These are phyloP conservation scores for Stagonosporopsis chrysanthemi DNA, from an alignment of 2,329 filamentous ascomycete genomes.

Conservation along the genomic window DNA sequence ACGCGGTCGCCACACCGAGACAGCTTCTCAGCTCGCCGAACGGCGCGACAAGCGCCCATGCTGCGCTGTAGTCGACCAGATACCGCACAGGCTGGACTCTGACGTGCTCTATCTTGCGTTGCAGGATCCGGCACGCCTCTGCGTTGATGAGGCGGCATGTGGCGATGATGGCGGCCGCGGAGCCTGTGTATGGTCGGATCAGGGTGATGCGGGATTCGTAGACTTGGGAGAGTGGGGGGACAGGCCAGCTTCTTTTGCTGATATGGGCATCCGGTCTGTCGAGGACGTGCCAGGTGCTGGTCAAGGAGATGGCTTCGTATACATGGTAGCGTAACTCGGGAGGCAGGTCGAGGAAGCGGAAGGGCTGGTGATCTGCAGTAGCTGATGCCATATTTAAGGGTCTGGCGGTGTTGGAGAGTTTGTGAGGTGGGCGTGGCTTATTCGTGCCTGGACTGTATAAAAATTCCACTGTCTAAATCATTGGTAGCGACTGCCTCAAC, in stretches of 20 bases:
- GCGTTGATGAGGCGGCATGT: slow-evolving; percentile 17
- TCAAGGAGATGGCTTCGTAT: slow-evolving; percentile 16
- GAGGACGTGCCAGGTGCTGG: slow-evolving; percentile 16
- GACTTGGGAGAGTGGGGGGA: slow-evolving; percentile 11
- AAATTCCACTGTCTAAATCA: no score
- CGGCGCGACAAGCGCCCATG: slow-evolving; percentile 13
- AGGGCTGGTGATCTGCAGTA: slow-evolving; percentile 5
- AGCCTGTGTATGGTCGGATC: slow-evolving; percentile 10
- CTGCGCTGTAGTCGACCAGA: slow-evolving; percentile 22
- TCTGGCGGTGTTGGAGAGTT: neutral
- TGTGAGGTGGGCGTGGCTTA: neutral
- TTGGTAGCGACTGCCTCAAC: no score
- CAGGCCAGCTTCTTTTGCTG: slow-evolving; percentile 10
- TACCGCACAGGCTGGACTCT: slow-evolving; percentile 20
- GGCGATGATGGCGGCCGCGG: slow-evolving; percentile 8
- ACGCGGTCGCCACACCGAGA: slow-evolving; percentile 6
- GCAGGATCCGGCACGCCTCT: slow-evolving; percentile 9
- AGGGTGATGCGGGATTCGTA: slow-evolving; percentile 16
- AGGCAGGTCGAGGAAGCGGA: slow-evolving; percentile 22
- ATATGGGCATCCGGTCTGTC: slow-evolving; percentile 11
- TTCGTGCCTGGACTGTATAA: no score
- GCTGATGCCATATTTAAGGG: slow-evolving; percentile 10
- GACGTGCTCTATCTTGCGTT: slow-evolving; percentile 17
- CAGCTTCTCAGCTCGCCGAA: slow-evolving; percentile 9
- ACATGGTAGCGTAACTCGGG: slow-evolving; percentile 19